Percentiles rank a stretch among this genome's conserved stretches.
phyloP scores from a whole-genome alignment of 257 asterid genomes.

The Nicotiana attenuata region DNA sequence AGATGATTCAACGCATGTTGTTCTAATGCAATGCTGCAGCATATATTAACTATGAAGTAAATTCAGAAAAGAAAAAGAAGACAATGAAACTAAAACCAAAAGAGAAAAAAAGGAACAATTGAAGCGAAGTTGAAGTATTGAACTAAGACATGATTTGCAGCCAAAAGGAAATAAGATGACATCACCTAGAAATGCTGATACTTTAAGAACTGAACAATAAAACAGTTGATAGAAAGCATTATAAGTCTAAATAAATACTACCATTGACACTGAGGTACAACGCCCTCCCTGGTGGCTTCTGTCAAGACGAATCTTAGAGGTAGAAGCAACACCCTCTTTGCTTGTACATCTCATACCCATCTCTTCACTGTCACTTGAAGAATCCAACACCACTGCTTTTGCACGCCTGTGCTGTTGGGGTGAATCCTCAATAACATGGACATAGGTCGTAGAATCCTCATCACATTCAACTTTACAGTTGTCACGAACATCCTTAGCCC shows the following conservation, averaged over 20 bases:
- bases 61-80: not conserved
- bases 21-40: not conserved
- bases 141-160: not conserved
- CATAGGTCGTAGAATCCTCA: slow-evolving; percentile 19
- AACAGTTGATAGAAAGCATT: not conserved
- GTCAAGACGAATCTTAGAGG: slow-evolving; percentile 24
- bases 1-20: not conserved
- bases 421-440: slow-evolving; percentile 54
- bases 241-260: slow-evolving; percentile 18
- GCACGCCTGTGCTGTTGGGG: slow-evolving; percentile 35
- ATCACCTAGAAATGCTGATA: slow-evolving; percentile 1
- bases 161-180: not conserved
- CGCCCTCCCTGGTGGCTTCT: slow-evolving; percentile 19
- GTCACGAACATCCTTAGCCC: slow-evolving; percentile 42
- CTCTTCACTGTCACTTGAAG: slow-evolving; percentile 62
- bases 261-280: slow-evolving; percentile 38
- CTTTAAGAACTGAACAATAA: not conserved
- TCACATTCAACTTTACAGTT: slow-evolving; percentile 25
- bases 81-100: not conserved
- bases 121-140: not conserved
- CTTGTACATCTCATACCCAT: slow-evolving; percentile 17
- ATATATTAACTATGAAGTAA: not conserved
- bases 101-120: not conserved
- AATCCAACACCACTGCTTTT: slow-evolving; percentile 41
- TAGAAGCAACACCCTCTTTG: slow-evolving; percentile 18